Percentiles rank a stretch among this genome's conserved stretches.
phyloP scores from a whole-genome alignment of 495 filamentous ascomycete genomes.

The Penicillium silybi region DNA sequence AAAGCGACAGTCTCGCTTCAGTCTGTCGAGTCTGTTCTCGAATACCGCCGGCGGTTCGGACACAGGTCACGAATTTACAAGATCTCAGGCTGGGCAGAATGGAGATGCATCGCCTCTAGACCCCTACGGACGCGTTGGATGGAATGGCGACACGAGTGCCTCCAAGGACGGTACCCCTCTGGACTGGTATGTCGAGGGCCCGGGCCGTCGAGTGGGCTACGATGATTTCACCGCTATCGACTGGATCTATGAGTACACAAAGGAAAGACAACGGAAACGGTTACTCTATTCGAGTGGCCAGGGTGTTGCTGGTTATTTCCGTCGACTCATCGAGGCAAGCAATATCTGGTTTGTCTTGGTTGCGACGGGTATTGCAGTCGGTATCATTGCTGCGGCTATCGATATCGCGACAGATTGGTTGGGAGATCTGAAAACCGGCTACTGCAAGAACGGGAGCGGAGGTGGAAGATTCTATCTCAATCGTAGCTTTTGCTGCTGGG shows the following conservation, averaged over 20 bases:
- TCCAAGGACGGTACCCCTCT: slow-evolving; percentile 63
- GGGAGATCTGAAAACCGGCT: slow-evolving; percentile 89
- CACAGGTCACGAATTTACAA: slow-evolving; percentile 17
- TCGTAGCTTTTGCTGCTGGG: slow-evolving; percentile 86
- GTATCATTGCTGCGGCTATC: slow-evolving; percentile 79
- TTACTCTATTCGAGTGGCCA: slow-evolving; percentile 65
- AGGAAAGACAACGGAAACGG: slow-evolving; percentile 84
- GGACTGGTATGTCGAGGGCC: slow-evolving; percentile 91
- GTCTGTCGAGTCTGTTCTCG: slow-evolving; percentile 54
- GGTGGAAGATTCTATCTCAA: slow-evolving; percentile 89
- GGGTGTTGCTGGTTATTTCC: slow-evolving; percentile 68
- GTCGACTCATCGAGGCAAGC: slow-evolving; percentile 71
- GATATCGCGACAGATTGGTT: slow-evolving; percentile 94
- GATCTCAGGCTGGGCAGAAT: slow-evolving; percentile 25
- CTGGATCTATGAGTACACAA: slow-evolving; percentile 99
- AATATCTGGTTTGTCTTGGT: slow-evolving; percentile 91
- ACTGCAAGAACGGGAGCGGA: slow-evolving; percentile 67
- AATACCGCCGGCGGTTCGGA: slow-evolving; percentile 26
- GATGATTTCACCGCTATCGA: slow-evolving; percentile 97
- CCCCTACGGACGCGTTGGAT: slow-evolving; percentile 21
- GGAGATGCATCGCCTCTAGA: slow-evolving; percentile 24
- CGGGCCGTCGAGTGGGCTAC: slow-evolving; percentile 87
- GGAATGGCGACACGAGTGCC: slow-evolving; percentile 35
- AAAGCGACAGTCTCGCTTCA: slow-evolving; percentile 57
- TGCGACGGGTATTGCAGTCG: slow-evolving; percentile 71